Percentiles rank a stretch among this genome's conserved stretches.
phyloP scores from a whole-genome alignment of 2,329 filamentous ascomycete species.

The Colletotrichum trifolii region DNA sequence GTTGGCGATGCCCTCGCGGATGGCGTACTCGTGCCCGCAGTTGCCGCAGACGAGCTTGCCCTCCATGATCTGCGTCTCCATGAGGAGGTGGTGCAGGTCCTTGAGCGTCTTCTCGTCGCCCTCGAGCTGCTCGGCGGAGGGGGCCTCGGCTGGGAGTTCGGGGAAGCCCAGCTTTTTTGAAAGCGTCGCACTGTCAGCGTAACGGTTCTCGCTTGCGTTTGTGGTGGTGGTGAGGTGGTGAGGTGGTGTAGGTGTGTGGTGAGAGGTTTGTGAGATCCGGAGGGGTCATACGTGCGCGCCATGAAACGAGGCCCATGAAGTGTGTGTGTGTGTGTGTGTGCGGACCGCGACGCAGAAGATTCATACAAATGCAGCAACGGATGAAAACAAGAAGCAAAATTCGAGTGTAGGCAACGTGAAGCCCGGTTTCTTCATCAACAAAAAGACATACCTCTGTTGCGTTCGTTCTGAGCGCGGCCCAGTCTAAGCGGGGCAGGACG shows the following conservation, averaged over 20 bases:
- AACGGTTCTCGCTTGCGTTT: not conserved
- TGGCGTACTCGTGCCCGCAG: constrained; percentile 92
- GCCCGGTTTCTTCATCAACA: not conserved
- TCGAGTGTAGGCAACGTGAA: not conserved
- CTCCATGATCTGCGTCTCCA: constrained; percentile 90
- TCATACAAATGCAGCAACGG: too few species aligned
- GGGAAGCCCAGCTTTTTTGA: constrained; percentile 79
- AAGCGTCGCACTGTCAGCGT: constrained; percentile 13
- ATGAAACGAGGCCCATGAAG: too few species aligned
- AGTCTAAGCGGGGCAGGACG: constrained; percentile 88
- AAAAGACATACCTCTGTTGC: constrained; percentile 75
- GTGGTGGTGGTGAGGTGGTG: too few species aligned
- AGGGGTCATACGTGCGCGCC: too few species aligned
- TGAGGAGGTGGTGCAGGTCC: constrained; percentile 82
- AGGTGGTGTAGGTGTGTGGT: too few species aligned
- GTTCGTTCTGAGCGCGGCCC: constrained; percentile 81
- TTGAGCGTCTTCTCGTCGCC: constrained; percentile 76
- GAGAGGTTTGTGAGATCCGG: too few species aligned
- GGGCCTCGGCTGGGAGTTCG: constrained; percentile 72
- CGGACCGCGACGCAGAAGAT: too few species aligned
- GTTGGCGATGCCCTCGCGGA: constrained; percentile 97
- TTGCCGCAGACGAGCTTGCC: constrained; percentile 91
- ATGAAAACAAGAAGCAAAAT: not conserved
- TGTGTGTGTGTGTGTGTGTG: too few species aligned
- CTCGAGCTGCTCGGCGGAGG: constrained; percentile 70